Evolutionary conservation across 768 basidiomycete genomes (phyloP), one percentile per base, ranked within the genome.

Genomic region (Russula olivacea): DNA sequence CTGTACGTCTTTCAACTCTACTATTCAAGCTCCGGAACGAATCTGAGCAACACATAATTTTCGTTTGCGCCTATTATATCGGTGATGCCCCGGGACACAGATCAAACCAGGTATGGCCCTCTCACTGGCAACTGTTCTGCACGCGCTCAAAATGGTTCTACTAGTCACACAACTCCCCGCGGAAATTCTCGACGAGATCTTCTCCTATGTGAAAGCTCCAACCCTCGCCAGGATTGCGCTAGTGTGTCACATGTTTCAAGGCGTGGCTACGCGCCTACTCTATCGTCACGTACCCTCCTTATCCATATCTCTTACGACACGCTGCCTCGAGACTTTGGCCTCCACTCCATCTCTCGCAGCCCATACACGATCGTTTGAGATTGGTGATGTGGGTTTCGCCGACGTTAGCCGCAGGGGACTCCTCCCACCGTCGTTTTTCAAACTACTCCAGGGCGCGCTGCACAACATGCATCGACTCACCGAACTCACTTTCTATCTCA

Each of bases 401-500:
- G 58, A 66, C 10, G 47, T 56, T 7, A 53, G 51, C 38, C 65
- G 67, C 9, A 59, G 23, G 54, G 56, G 58, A 2, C 41, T 36
- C 30, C 58, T 68, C 25, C 36, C 65, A 19, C 34, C 53, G 19
- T 36, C 60, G 3, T 68, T 68, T 55, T 66, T 50, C 57, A 30
- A 25, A 23, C 66, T 69, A 19, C 68, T 72, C 32, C 61, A 45
- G 48, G 51, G 66, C 23, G 71, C 71, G 5, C 55, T 72, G 28
- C 66, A 60, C 25, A 66, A 64, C 10, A 71, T 70, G 68, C 53
- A 65, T 21, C 61, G 65, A n/a, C 64, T 72, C 47, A 69, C 65
- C 30, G 70, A 68, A 34, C 65, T 72, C n/a, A 66, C 69, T 2
- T 67, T 72, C 21, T 69, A 72, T 21, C 55, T 72, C 28, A 62